These are phyloP conservation scores for Penicillium paxilli DNA, from an alignment of 495 filamentous ascomycete species.

Conservation along the genomic window DNA sequence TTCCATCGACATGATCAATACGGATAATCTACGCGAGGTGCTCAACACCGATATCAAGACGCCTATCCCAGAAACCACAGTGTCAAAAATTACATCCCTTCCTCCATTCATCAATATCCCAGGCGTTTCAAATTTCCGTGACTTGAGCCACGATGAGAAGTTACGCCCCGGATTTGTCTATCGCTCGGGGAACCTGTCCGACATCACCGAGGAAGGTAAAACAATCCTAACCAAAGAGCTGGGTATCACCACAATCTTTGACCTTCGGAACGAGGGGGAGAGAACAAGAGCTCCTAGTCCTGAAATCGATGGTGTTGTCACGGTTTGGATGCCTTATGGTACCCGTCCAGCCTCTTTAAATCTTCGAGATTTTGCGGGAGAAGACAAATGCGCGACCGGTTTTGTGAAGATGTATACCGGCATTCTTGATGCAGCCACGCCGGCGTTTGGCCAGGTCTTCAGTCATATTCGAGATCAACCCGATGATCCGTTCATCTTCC, in stretches of 20 bases:
- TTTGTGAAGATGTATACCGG: constrained; percentile 55
- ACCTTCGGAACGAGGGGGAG: constrained; percentile 64
- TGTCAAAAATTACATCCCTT: constrained; percentile 30
- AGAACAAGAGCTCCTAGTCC: constrained; percentile 36
- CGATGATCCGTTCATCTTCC: constrained; percentile 46
- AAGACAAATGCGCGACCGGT: constrained; percentile 53
- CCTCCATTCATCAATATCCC: constrained; percentile 56
- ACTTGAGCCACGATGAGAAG: constrained; percentile 47
- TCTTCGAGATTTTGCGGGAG: constrained; percentile 56
- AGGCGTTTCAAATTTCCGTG: constrained; percentile 53
- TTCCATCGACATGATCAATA: constrained; percentile 15
- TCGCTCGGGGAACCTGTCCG: constrained; percentile 50
- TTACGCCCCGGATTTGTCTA: constrained; percentile 47
- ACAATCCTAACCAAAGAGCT: constrained; percentile 44
- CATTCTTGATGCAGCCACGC: constrained; percentile 40
- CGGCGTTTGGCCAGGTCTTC: constrained; percentile 35
- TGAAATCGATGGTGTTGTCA: constrained; percentile 40
- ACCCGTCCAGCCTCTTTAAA: constrained; percentile 29
- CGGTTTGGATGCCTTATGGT: constrained; percentile 47
- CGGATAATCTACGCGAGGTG: constrained; percentile 20
- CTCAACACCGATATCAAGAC: constrained; percentile 31
- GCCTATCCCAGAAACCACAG: constrained; percentile 21
- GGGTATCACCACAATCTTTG: constrained; percentile 61
- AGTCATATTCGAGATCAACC: constrained; percentile 41
- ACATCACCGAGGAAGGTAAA: constrained; percentile 52